phyloP scores from a whole-genome alignment of 768 basidiomycete species.

The Harrya chromipes region DNA sequence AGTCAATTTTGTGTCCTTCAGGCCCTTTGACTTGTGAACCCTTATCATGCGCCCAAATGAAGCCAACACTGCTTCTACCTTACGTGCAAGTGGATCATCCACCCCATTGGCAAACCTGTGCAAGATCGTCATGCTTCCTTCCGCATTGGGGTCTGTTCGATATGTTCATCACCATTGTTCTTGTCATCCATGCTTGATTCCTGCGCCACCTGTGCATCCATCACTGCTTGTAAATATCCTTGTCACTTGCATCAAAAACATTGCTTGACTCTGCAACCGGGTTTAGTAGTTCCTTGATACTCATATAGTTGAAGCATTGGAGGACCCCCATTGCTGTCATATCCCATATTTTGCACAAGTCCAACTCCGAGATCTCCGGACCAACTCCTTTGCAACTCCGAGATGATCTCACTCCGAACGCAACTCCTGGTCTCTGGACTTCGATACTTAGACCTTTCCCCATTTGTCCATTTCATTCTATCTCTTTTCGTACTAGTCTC shows the following conservation, averaged over 20 bases:
- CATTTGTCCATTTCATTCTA: too few relatives aligned
- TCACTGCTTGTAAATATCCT: background rate
- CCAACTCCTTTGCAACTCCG: too few relatives aligned
- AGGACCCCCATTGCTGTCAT: too few relatives aligned
- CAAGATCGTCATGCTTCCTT: background rate
- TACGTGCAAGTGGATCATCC: background rate
- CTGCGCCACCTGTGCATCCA: background rate
- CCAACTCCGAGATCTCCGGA: too few relatives aligned
- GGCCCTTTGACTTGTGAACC: background rate
- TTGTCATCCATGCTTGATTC: background rate
- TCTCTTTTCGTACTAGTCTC: too few relatives aligned
- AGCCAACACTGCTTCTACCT: background rate
- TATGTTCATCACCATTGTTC: background rate
- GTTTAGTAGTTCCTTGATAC: background rate
- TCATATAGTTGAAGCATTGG: background rate
- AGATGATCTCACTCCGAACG: too few relatives aligned
- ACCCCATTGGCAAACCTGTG: background rate
- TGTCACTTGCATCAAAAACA: background rate
- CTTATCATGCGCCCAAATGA: background rate
- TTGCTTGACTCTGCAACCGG: conserved; percentile 5
- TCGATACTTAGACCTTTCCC: too few relatives aligned
- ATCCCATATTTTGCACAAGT: too few relatives aligned
- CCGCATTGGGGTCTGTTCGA: background rate
- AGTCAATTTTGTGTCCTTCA: too few relatives aligned
- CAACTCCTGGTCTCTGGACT: too few relatives aligned